Conservation (phyloP, 2,329 filamentous ascomycete genomes). For the Ophiocordyceps camponoti-floridani region DNA sequence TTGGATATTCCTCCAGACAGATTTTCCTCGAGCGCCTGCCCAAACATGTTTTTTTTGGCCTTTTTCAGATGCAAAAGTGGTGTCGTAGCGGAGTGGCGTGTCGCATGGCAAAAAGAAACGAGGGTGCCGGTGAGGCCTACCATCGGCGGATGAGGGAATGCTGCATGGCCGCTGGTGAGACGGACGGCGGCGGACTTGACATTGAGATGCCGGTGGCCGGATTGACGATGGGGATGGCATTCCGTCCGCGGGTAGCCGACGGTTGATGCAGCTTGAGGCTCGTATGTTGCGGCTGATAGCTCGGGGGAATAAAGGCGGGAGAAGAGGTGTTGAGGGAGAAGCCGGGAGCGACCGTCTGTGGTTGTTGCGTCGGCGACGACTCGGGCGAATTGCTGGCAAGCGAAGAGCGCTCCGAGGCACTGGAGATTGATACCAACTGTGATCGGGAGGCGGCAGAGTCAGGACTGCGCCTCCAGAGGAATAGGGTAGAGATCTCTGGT, state of each 20-base stretch:
- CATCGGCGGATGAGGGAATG: slow-evolving; percentile 34
- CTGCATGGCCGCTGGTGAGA: slow-evolving; percentile 44
- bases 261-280: slow-evolving; percentile 80
- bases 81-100: background rate
- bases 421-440: slow-evolving; percentile 83
- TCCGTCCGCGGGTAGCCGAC: slow-evolving; percentile 72
- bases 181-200: slow-evolving; percentile 67
- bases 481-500: slow-evolving; percentile 3
- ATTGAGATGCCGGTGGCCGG: slow-evolving; percentile 77
- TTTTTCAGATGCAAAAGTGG: background rate
- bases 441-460: slow-evolving; percentile 15
- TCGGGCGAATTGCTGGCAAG: slow-evolving; percentile 88
- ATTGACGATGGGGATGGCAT: slow-evolving; percentile 96
- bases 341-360: slow-evolving; percentile 57
- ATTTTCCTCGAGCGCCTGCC: background rate
- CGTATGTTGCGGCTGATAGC: slow-evolving; percentile 45
- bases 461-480: slow-evolving; percentile 5
- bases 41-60: background rate
- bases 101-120: background rate
- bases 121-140: slow-evolving; percentile 18
- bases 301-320: slow-evolving; percentile 45
- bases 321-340: slow-evolving; percentile 56
- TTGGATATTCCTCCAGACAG: background rate
- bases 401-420: slow-evolving; percentile 84
- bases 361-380: slow-evolving; percentile 78